Conservation (phyloP, 2,329 filamentous ascomycete species). For the Xylariomycetidae sp. region DNA sequence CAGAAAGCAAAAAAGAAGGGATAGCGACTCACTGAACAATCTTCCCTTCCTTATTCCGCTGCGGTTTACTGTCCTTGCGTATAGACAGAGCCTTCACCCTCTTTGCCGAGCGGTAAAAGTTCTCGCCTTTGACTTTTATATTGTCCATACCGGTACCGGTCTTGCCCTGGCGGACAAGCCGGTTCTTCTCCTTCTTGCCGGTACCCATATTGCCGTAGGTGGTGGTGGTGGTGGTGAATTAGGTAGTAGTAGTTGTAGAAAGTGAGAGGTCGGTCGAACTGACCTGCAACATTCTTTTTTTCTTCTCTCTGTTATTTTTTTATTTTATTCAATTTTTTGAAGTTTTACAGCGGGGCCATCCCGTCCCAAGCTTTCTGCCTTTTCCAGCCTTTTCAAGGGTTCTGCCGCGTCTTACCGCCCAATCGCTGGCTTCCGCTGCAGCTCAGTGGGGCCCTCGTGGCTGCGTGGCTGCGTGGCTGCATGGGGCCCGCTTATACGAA, state of each 20-base stretch:
- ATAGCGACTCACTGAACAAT: conserved; percentile 80
- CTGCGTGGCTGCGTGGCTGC: no score
- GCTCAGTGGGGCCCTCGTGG: no score
- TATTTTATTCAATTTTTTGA: background rate
- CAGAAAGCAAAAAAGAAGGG: conserved; percentile 32
- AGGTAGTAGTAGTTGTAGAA: no score
- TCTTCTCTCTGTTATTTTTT: background rate
- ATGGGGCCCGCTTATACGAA: no score
- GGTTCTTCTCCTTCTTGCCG: conserved; percentile 83
- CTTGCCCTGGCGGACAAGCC: conserved; percentile 82
- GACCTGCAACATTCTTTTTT: no score
- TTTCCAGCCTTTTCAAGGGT: no score
- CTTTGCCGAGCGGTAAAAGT: conserved; percentile 91
- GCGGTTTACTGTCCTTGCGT: conserved; percentile 80
- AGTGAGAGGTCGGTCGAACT: no score
- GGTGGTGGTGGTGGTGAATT: no score
- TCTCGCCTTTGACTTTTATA: conserved; percentile 92
- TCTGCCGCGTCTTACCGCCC: background rate
- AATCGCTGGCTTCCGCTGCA: no score
- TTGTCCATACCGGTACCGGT: conserved; percentile 83
- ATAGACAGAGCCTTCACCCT: conserved; percentile 86
- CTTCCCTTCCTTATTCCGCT: conserved; percentile 76
- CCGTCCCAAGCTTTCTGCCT: no score
- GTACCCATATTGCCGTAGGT: no score
- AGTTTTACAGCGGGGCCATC: no score